Percentiles rank a stretch among this genome's conserved stretches.
These are phyloP conservation scores for Talaromyces marneffei DNA, from an alignment of 2,329 filamentous ascomycete species.

Conservation along the genomic window DNA sequence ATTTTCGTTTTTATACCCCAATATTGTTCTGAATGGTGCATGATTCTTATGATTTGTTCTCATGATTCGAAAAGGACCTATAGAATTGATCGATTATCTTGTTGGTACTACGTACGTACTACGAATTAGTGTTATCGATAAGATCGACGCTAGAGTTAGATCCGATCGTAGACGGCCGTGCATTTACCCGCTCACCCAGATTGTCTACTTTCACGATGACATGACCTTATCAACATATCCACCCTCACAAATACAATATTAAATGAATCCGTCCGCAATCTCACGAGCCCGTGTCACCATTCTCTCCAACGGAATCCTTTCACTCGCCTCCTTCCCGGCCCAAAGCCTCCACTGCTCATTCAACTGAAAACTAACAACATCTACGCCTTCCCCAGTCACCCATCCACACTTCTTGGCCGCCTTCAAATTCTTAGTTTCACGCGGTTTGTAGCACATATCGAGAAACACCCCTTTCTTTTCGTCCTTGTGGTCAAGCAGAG, in stretches of 20 bases:
- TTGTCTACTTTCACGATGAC: no score
- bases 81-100: slow-evolving; percentile 1
- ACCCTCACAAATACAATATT: background rate
- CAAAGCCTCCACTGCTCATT: slow-evolving; percentile 1
- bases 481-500: background rate
- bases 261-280: background rate
- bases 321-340: background rate
- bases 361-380: background rate
- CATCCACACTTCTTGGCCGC: background rate
- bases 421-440: background rate
- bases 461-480: background rate
- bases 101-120: background rate
- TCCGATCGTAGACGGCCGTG: background rate
- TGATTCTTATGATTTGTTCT: background rate
- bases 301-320: background rate
- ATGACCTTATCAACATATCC: no score
- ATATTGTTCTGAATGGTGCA: slow-evolving; percentile 4
- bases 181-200: background rate
- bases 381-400: background rate
- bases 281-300: background rate
- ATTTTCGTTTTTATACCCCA: slow-evolving; percentile 7
- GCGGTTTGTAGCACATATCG: background rate
- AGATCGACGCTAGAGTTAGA: background rate
- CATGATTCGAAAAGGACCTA: background rate
- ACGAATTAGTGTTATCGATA: background rate